Evolutionary conservation across 2,329 filamentous ascomycete genomes (phyloP).

Genomic region (Alternaria brassicae): DNA sequence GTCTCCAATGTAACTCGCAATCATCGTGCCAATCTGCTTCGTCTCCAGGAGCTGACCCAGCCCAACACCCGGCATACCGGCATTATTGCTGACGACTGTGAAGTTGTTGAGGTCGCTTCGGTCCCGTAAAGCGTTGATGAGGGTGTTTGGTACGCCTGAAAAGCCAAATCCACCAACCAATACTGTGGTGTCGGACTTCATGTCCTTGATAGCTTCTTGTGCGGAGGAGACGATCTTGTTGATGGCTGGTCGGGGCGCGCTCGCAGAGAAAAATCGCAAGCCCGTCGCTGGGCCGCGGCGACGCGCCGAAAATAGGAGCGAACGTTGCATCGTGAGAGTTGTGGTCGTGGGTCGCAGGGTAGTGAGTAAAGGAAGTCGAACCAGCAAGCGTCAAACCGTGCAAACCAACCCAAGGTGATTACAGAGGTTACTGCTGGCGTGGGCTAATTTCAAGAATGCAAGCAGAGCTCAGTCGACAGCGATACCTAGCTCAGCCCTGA

Average conservation of each 20-base stretch:
- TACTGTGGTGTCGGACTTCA: conserved; percentile 48
- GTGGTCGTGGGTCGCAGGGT: neutral
- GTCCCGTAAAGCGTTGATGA: conserved; percentile 50
- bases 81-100: conserved; percentile 83
- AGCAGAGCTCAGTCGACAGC: conserved; percentile 11
- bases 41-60: conserved; percentile 72
- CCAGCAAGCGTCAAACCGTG: neutral
- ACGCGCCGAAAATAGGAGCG: conserved; percentile 44
- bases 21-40: conserved; percentile 74
- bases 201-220: conserved; percentile 49
- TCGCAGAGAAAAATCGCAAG: conserved; percentile 46
- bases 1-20: conserved; percentile 77
- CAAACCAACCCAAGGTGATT: neutral
- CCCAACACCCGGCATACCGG: conserved; percentile 73
- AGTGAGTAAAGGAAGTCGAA: neutral
- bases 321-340: conserved; percentile 41
- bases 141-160: conserved; percentile 49
- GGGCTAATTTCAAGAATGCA: neutral
- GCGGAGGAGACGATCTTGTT: conserved; percentile 51
- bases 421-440: neutral
- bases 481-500: conserved; percentile 10
- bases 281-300: conserved; percentile 36
- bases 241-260: conserved; percentile 42
- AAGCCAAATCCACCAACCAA: conserved; percentile 51
- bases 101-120: conserved; percentile 54